These are phyloP conservation scores for Graphilbum ipis-grandicollis DNA, from an alignment of 2,329 filamentous ascomycete genomes.

Conservation along the genomic window DNA sequence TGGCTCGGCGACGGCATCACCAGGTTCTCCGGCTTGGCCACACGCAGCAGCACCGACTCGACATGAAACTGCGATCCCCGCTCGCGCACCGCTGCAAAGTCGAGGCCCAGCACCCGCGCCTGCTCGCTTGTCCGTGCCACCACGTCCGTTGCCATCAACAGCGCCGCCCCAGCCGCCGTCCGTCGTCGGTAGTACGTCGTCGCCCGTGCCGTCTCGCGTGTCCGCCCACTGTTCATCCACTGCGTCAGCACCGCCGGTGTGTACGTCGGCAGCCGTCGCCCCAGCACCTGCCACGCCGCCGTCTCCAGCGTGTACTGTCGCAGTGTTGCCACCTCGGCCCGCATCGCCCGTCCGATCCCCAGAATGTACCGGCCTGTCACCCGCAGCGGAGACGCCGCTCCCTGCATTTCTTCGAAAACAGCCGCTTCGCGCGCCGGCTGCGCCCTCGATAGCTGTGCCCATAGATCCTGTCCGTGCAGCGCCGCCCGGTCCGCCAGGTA, in stretches of 20 bases:
- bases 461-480: slow-evolving; percentile 74
- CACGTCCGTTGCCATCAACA: slow-evolving; percentile 78
- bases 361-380: slow-evolving; percentile 94
- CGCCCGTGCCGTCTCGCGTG: slow-evolving; percentile 54
- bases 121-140: slow-evolving; percentile 85
- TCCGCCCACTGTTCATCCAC: slow-evolving; percentile 60
- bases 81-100: slow-evolving; percentile 93
- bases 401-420: slow-evolving; percentile 33
- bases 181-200: slow-evolving; percentile 62
- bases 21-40: slow-evolving; percentile 93
- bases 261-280: slow-evolving; percentile 78
- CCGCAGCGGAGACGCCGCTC: slow-evolving; percentile 32
- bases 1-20: slow-evolving; percentile 76
- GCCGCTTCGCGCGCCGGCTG: slow-evolving; percentile 4
- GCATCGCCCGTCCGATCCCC: slow-evolving; percentile 94
- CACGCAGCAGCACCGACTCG: slow-evolving; percentile 95
- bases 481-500: slow-evolving; percentile 84
- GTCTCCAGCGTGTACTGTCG: slow-evolving; percentile 95
- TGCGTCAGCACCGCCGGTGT: slow-evolving; percentile 57
- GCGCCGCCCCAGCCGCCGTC: slow-evolving; percentile 71
- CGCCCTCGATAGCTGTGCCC: slow-evolving; percentile 80
- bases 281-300: slow-evolving; percentile 78
- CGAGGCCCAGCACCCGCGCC: slow-evolving; percentile 77
- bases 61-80: slow-evolving; percentile 97
- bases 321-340: slow-evolving; percentile 77